These are phyloP conservation scores for Styphnolobium japonicum DNA, from an alignment of 306 rosid genomes.

Conservation along the genomic window DNA sequence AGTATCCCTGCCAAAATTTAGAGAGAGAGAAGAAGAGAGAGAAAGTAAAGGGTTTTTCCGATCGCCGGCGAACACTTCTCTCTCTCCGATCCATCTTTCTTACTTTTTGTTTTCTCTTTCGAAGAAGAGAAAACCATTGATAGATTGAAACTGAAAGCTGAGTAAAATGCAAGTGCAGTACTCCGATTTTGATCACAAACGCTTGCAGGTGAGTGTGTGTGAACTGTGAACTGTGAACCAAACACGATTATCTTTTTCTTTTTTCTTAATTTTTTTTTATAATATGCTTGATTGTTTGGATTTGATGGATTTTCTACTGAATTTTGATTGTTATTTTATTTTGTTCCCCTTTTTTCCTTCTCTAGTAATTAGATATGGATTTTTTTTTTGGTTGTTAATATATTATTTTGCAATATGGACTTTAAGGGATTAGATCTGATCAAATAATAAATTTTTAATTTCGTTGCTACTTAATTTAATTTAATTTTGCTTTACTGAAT, in stretches of 20 bases:
- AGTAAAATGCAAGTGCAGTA: slow-evolving; percentile 46
- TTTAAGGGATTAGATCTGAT: slow-evolving; percentile 36
- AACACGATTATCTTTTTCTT: not conserved
- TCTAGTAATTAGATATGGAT: not conserved
- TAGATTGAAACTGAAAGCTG: not conserved
- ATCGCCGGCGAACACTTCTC: not conserved
- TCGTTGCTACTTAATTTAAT: not conserved
- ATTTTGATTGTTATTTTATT: not conserved
- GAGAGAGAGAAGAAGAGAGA: not conserved
- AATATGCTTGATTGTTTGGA: not conserved
- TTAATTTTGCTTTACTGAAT: not conserved
- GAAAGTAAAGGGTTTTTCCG: not conserved
- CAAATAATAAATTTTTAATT: not conserved
- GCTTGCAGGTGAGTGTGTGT: slow-evolving; percentile 40
- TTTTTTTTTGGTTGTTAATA: not conserved
- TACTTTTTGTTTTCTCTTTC: not conserved
- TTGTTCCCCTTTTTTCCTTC: not conserved
- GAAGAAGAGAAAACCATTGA: not conserved
- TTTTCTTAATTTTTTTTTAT: not conserved
- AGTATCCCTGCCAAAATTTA: not conserved
- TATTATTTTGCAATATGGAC: not conserved
- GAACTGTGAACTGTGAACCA: not conserved
- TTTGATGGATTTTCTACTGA: not conserved
- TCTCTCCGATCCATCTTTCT: slow-evolving; percentile 12
- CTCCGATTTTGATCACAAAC: slow-evolving; percentile 34